phyloP scores from a whole-genome alignment of 2,329 filamentous ascomycete genomes.

The Colletotrichum sp. region DNA sequence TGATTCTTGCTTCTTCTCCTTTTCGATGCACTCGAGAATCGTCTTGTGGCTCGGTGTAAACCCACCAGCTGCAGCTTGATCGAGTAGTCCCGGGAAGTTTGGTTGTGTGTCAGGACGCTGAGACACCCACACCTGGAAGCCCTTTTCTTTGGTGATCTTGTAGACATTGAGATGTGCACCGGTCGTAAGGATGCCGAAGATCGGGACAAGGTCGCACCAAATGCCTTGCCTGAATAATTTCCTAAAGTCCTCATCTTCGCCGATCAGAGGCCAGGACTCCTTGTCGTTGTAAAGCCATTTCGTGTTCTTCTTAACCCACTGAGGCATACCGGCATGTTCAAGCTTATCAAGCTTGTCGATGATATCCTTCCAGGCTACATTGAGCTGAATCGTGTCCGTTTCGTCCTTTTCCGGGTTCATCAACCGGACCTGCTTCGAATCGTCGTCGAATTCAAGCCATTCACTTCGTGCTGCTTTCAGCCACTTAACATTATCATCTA shows the following conservation, averaged over 20 bases:
- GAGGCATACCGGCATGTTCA: no score
- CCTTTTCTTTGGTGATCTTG: neutral
- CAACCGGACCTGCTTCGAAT: no score
- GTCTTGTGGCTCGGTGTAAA: neutral
- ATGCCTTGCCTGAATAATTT: neutral
- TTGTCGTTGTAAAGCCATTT: neutral
- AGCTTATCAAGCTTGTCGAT: no score
- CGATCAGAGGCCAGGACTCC: neutral
- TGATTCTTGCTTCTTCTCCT: neutral
- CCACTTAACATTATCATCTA: no score
- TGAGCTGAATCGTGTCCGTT: no score
- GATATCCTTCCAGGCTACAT: no score
- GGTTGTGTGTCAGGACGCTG: neutral
- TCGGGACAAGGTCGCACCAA: neutral
- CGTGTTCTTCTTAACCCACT: neutral
- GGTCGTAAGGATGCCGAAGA: neutral
- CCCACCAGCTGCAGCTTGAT: neutral
- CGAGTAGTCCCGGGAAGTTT: neutral
- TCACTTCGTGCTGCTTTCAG: no score
- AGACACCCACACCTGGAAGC: neutral
- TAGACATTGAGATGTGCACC: neutral
- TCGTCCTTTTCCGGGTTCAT: no score
- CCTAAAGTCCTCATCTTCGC: neutral
- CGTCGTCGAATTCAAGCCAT: no score
- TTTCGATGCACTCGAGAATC: neutral